Percentiles rank a stretch among this genome's conserved stretches.
Evolutionary conservation across 2,329 filamentous ascomycete species (phyloP).

Genomic region (Phoma sp.): DNA sequence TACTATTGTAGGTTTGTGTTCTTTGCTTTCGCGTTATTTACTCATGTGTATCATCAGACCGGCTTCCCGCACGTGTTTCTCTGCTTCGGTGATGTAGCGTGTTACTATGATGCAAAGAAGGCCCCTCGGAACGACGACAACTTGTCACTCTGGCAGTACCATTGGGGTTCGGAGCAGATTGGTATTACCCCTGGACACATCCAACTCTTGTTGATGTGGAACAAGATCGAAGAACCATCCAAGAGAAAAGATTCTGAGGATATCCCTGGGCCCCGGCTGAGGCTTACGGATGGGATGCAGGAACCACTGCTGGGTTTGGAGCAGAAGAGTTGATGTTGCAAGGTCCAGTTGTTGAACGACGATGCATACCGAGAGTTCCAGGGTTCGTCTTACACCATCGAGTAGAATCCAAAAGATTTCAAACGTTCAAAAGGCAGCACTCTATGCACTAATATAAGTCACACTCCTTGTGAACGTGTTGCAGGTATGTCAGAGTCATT

Average conservation of each 20-base stretch:
- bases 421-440: too few species aligned
- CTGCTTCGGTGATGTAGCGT: slow-evolving; percentile 42
- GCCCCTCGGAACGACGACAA: slow-evolving; percentile 23
- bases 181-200: slow-evolving; percentile 45
- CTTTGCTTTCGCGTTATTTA: not conserved
- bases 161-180: slow-evolving; percentile 40
- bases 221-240: slow-evolving; percentile 30
- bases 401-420: too few species aligned
- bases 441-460: too few species aligned
- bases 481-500: too few species aligned
- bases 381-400: too few species aligned
- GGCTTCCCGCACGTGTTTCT: slow-evolving; percentile 42
- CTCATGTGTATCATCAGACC: slow-evolving; percentile 18
- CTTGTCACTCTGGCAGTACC: slow-evolving; percentile 38
- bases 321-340: too few species aligned
- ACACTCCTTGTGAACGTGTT: too few species aligned
- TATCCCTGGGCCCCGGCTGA: slow-evolving; percentile 28
- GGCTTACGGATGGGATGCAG: slow-evolving; percentile 26
- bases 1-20: slow-evolving; percentile 30
- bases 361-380: too few species aligned
- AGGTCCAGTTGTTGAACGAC: too few species aligned
- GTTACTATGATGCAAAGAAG: slow-evolving; percentile 42
- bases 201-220: slow-evolving; percentile 39
- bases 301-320: slow-evolving; percentile 25
- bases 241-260: slow-evolving; percentile 20